Conservation (phyloP, 1,139 yeast species). For the Suhomyces maxii region DNA sequence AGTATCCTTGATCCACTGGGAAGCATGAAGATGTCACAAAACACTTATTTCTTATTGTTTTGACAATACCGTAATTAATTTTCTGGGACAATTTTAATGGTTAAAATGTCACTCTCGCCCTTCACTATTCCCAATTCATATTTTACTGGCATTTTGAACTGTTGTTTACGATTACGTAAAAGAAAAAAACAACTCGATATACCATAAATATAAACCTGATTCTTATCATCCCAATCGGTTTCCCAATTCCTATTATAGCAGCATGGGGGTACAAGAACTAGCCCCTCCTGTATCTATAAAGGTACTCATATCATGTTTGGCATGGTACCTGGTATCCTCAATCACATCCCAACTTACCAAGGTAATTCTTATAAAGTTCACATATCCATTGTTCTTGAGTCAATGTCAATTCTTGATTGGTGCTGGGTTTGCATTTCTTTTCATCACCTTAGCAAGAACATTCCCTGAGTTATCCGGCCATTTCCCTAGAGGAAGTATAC, state of each 20-base stretch:
- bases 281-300: conserved; percentile 34
- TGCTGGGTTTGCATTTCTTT: conserved; percentile 27
- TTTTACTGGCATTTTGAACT: too few relatives aligned
- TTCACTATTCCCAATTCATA: too few relatives aligned
- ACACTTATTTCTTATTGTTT: too few relatives aligned
- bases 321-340: conserved; percentile 50
- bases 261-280: conserved; percentile 4
- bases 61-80: too few relatives aligned
- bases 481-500: conserved; percentile 37
- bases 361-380: conserved; percentile 39
- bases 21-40: too few relatives aligned
- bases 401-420: conserved; percentile 49
- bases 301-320: conserved; percentile 34
- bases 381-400: conserved; percentile 52
- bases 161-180: neutral
- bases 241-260: neutral
- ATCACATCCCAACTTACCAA: conserved; percentile 51
- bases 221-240: neutral
- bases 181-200: too few relatives aligned
- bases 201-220: too few relatives aligned
- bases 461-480: conserved; percentile 20
- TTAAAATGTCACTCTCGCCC: too few relatives aligned
- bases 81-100: too few relatives aligned
- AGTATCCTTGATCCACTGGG: too few relatives aligned
- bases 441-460: conserved; percentile 21